Base-by-base conservation (phyloP, 108 stramenopile genomes). In the Mayamaea pseudoterrestris region DNA sequence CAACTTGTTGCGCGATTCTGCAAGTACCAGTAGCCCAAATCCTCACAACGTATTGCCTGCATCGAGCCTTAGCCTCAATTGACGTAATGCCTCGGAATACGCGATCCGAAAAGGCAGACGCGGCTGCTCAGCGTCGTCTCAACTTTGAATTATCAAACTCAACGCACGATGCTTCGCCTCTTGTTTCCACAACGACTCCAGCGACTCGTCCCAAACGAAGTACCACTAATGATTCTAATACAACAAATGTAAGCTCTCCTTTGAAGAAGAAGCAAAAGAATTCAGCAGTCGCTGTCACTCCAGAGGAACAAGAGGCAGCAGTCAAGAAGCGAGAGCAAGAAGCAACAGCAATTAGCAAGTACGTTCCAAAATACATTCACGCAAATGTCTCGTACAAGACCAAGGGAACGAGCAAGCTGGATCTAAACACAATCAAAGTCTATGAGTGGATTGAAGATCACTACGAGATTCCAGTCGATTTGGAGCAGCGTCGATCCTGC, bases 401-500 rank as follows among this genome's bases (percentile, higher is more conserved):
- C 20, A 20, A 39, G 20, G 37, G 37, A 14, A 3, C 37, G 37
- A 18, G 18, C 20, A 39, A 4, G 16, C 37, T 39, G 16, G 18
- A 14, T 3, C 16, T 14, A 5, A 39, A 3, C 18, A 39, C 37
- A 8, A 39, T 39, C 8, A 14, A 39, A 39, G 8, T 39, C 20
- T 39, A 20, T 21, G 14, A 45, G 7, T 66, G 81, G 41, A 55
- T 88, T 16, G 37, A 26, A 4, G 39, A 73, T 41, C 35, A 70
- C 45, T 83, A 71, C 52, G 18, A 44, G 3, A 61, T 83, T 47
- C 85, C 85, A 3, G 25, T 29, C 0, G 52, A 77, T 41, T 71
- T 82, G 35, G 80, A 83, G 49, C 28, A 44, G 20, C 60, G 71
- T 52, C 59, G 63, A 13, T 50, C 37, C 30, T 75, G 57, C 46